Evolutionary conservation across 2,329 filamentous ascomycete species (phyloP).

Genomic region (Aureobasidium sp.): DNA sequence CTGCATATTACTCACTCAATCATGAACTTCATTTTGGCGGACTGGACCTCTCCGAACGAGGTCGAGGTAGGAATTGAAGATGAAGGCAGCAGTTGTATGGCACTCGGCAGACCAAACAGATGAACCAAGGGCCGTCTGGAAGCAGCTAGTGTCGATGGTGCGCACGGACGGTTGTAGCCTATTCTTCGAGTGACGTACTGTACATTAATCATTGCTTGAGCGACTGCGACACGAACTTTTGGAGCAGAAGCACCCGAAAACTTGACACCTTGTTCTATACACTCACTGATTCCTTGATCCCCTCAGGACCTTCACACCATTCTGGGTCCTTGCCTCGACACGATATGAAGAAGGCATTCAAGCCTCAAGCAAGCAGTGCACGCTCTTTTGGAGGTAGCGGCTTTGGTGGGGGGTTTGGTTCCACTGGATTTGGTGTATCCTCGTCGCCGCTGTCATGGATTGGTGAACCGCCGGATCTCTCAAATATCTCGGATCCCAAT

Average conservation of each 20-base stretch:
- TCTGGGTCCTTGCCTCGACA: neutral
- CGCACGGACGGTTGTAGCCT: neutral
- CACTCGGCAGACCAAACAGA: conserved; percentile 3
- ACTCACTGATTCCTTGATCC: neutral
- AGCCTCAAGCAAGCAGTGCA: conserved; percentile 57
- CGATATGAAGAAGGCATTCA: conserved; percentile 47
- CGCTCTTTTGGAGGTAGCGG: conserved; percentile 45
- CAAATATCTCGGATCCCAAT: conserved; percentile 68
- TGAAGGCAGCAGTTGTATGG: neutral
- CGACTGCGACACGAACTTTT: neutral
- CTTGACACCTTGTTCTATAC: neutral
- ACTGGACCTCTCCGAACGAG: neutral
- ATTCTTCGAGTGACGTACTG: neutral
- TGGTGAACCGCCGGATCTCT: conserved; percentile 75
- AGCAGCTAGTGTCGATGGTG: neutral
- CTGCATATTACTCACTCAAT: conserved; percentile 54
- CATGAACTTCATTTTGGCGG: conserved; percentile 64
- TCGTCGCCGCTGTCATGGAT: conserved; percentile 75
- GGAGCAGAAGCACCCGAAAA: neutral
- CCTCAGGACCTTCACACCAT: neutral
- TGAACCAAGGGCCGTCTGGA: conserved; percentile 5
- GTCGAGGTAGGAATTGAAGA: neutral
- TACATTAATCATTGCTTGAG: neutral
- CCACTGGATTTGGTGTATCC: conserved; percentile 40
- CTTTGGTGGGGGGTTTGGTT: conserved; percentile 24